phyloP scores from a whole-genome alignment of 2,329 filamentous ascomycete genomes.

The Cladosporium oxysporum region DNA sequence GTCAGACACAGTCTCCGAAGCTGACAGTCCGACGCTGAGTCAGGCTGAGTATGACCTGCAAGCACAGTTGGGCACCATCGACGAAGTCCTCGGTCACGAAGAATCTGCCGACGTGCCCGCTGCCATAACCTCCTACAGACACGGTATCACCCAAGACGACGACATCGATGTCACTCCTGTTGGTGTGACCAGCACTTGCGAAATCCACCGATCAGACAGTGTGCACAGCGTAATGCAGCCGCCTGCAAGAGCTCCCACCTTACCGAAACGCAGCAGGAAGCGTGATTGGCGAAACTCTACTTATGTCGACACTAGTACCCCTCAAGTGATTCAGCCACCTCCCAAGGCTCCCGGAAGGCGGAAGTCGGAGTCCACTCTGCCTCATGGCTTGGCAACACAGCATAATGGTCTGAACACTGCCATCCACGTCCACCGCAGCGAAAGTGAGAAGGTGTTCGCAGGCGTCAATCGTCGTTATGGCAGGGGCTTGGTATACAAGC shows the following conservation, averaged over 20 bases:
- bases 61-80: conserved; percentile 29
- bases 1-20: conserved; percentile 23
- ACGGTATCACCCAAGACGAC: not conserved
- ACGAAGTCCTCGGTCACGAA: conserved; percentile 7
- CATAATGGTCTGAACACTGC: not conserved
- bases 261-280: conserved; percentile 47
- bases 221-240: conserved; percentile 35
- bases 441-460: conserved; percentile 2
- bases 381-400: not conserved
- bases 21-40: conserved; percentile 48
- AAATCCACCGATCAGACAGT: conserved; percentile 24
- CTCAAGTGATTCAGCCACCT: conserved; percentile 12
- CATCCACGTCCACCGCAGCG: not conserved
- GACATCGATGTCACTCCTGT: not conserved
- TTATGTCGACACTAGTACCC: not conserved
- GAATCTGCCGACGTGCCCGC: conserved; percentile 5
- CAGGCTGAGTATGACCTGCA: conserved; percentile 46
- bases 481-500: not conserved
- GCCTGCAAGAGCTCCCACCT: conserved; percentile 35
- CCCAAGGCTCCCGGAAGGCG: conserved; percentile 17
- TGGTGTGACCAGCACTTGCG: not conserved
- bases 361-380: conserved; percentile 4
- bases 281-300: conserved; percentile 35
- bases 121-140: not conserved
- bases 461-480: not conserved